phyloP scores from a whole-genome alignment of 2,329 filamentous ascomycete species.

The Arthrinium puccinioides region DNA sequence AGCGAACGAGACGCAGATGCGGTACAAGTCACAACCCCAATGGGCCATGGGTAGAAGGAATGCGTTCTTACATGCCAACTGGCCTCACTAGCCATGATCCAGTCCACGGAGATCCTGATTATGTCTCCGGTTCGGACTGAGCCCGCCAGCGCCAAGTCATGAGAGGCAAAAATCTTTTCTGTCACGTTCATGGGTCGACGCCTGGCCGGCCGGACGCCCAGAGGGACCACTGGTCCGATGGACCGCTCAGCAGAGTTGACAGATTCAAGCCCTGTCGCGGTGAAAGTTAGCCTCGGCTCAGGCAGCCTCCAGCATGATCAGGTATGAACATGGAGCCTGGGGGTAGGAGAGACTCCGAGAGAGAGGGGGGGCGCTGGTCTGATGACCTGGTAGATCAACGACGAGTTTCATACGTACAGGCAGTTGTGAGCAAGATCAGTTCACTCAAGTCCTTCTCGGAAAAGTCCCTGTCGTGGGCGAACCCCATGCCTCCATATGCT shows the following conservation, averaged over 20 bases:
- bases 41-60: no score
- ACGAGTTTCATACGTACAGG: not conserved
- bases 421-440: constrained; percentile 11
- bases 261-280: constrained; percentile 19
- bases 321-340: not conserved
- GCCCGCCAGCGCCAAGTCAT: not conserved
- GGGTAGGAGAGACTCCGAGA: not conserved
- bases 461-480: constrained; percentile 6
- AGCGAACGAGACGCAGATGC: no score
- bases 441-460: constrained; percentile 9
- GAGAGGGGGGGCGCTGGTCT: not conserved
- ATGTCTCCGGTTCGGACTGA: not conserved
- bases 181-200: constrained; percentile 26
- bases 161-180: not conserved
- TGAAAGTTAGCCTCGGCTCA: no score
- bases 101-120: not conserved
- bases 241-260: constrained; percentile 18
- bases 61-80: not conserved
- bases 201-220: constrained; percentile 8
- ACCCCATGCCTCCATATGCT: constrained; percentile 19
- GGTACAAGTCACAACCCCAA: no score
- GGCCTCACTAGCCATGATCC: not conserved
- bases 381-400: no score
- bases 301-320: not conserved
- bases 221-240: not conserved